These are phyloP conservation scores for Ramaria sp. DNA, from an alignment of 768 basidiomycete species.

Conservation along the genomic window DNA sequence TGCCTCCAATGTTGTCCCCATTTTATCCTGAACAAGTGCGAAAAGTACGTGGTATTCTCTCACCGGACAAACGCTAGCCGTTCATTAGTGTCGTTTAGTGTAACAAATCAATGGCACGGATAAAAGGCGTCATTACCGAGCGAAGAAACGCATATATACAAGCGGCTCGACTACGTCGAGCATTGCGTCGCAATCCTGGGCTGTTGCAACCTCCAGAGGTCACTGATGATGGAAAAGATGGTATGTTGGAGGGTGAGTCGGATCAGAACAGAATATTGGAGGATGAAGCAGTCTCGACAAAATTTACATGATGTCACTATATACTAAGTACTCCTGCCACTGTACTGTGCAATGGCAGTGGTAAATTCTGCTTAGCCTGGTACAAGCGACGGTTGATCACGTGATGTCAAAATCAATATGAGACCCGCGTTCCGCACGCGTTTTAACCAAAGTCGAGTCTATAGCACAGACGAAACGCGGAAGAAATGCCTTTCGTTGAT, in stretches of 20 bases:
- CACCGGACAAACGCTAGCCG: background rate
- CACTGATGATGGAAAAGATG: background rate
- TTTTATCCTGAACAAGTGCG: background rate
- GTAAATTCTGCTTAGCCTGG: no score
- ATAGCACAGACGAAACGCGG: background rate
- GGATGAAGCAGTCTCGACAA: no score
- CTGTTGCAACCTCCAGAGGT: background rate
- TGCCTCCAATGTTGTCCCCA: background rate
- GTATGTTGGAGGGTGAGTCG: background rate
- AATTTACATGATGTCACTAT: no score
- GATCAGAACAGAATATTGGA: background rate
- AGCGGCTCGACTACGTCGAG: constrained; percentile 27
- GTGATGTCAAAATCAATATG: background rate
- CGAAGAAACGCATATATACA: constrained; percentile 76
- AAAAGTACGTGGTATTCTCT: constrained; percentile 4
- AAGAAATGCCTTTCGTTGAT: constrained; percentile 28
- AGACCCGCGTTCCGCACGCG: background rate
- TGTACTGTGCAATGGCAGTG: no score
- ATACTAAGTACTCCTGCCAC: no score
- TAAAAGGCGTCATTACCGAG: constrained; percentile 88
- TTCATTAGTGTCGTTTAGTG: constrained; percentile 36
- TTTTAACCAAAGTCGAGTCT: background rate
- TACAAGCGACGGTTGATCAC: background rate
- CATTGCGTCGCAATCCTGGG: background rate
- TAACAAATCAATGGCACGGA: constrained; percentile 93